These are phyloP conservation scores for Gymnopus androsaceus DNA, from an alignment of 1,284 basidiomycete genomes.

Conservation along the genomic window DNA sequence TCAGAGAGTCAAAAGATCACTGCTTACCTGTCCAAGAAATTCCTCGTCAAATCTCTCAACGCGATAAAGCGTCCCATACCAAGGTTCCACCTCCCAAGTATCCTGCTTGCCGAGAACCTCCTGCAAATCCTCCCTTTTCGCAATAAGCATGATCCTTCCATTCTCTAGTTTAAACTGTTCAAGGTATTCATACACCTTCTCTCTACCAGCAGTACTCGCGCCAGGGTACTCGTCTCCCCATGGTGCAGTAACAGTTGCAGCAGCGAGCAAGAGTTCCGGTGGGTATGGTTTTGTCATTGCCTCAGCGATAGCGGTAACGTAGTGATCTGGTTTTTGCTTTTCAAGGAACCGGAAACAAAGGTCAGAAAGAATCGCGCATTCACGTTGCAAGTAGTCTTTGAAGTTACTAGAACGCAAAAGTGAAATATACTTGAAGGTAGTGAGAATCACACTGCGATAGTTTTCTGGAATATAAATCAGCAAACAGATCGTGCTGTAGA, in stretches of 20 bases:
- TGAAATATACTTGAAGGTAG: conserved; percentile 86
- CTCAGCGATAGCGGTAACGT: conserved; percentile 79
- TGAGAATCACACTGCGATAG: conserved; percentile 73
- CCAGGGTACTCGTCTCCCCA: conserved; percentile 57
- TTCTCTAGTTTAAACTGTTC: conserved; percentile 61
- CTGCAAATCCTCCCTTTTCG: conserved; percentile 67
- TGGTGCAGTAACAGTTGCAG: conserved; percentile 73
- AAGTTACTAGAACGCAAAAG: conserved; percentile 73
- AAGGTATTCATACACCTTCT: conserved; percentile 67
- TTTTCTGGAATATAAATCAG: conserved; percentile 53
- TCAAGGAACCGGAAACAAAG: conserved; percentile 91
- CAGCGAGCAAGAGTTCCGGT: conserved; percentile 78
- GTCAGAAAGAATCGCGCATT: conserved; percentile 75
- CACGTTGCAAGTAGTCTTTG: conserved; percentile 76
- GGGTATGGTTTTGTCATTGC: conserved; percentile 82
- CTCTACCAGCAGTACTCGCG: conserved; percentile 36
- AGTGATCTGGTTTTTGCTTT: conserved; percentile 78
- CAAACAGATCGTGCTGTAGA: conserved; percentile 1
- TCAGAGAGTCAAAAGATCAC: conserved; percentile 9
- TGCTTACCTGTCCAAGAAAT: conserved; percentile 63
- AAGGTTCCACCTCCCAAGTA: conserved; percentile 74
- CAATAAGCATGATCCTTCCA: conserved; percentile 79
- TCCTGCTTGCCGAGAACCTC: conserved; percentile 48
- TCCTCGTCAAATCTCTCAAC: conserved; percentile 68
- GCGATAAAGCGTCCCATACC: conserved; percentile 85